These are phyloP conservation scores for Senecio squalidus DNA, from an alignment of 140 eudicot species.

Conservation along the genomic window DNA sequence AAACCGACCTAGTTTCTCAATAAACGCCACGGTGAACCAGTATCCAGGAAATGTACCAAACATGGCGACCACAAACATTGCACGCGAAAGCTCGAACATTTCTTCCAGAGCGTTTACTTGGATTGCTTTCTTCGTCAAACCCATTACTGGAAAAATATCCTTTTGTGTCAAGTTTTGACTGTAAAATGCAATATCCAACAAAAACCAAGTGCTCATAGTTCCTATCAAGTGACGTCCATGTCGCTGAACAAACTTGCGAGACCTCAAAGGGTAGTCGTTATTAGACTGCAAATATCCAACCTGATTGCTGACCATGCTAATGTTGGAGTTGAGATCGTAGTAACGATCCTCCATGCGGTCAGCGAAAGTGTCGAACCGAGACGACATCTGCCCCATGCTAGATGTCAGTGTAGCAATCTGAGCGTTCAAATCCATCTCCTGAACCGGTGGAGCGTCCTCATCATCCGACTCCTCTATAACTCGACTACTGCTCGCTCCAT, in stretches of 20 bases:
- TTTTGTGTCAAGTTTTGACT: slow-evolving; percentile 66
- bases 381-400: no score
- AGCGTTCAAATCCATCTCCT: no score
- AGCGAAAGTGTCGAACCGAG: no score
- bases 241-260: slow-evolving; percentile 33
- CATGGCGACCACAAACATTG: slow-evolving; percentile 52
- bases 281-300: no score
- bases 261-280: slow-evolving; percentile 34
- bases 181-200: slow-evolving; percentile 61
- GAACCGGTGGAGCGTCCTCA: no score
- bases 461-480: no score
- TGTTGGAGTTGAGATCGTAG: no score
- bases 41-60: slow-evolving; percentile 64
- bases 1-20: slow-evolving; percentile 55
- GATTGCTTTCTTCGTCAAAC: slow-evolving; percentile 14
- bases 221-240: slow-evolving; percentile 60
- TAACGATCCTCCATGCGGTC: no score
- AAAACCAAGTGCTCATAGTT: slow-evolving; percentile 54
- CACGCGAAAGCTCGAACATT: slow-evolving; percentile 51
- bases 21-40: slow-evolving; percentile 68
- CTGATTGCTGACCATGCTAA: no score
- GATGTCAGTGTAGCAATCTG: no score
- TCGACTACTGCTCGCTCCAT: no score
- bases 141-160: slow-evolving; percentile 59
- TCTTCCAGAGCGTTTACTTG: slow-evolving; percentile 43